Base-by-base conservation (phyloP, 805 yeast genomes). In the Candida tallmaniae region DNA sequence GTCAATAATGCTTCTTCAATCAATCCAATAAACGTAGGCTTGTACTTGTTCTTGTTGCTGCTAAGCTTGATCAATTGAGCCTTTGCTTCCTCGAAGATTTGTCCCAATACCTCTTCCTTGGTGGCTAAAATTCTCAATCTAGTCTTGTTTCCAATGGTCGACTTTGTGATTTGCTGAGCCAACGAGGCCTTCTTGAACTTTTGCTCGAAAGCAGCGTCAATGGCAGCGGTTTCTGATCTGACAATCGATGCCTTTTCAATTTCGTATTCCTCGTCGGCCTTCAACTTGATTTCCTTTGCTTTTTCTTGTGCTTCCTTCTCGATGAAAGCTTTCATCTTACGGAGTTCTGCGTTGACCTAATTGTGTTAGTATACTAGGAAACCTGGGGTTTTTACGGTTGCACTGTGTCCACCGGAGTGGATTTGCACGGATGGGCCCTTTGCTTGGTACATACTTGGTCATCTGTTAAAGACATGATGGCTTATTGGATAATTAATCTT, bases 231-330 rank as follows among this genome's bases (percentile, higher is more conserved):
- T 65, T 93, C 98, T 10, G 87, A 74, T 55, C 97, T 85, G 39
- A 93, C 97, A 54, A 93, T 80, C 38, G 87, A 79, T 15, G 96
- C 90, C 73, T 93, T 93, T 61, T 93, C 98, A 53, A 93, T 89
- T 65, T 93, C 97, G 60, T 90, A 93, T 68, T 93, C 99, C 65
- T 93, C 98, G 60, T 94, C 96, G 28, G 97, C 96, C 71, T 93
- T 94, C 53, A 93, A 73, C 59, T 75, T 80, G 56, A 93, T 88
- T 65, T 93, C 99, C 61, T 85, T 86, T 48, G 97, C 96, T 70
- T 93, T 93, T 64, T 93, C 99, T 54, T 89, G 95, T 25, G 99
- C 99, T 70, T 93, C 99, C 76, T 90, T 93, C 68, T 83, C 86
- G 76, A 93, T 93, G 80, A 93, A 93, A 58, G 94, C 89, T 60